Base-by-base conservation (phyloP, 345 rosid species). In the Camelina neglecta region DNA sequence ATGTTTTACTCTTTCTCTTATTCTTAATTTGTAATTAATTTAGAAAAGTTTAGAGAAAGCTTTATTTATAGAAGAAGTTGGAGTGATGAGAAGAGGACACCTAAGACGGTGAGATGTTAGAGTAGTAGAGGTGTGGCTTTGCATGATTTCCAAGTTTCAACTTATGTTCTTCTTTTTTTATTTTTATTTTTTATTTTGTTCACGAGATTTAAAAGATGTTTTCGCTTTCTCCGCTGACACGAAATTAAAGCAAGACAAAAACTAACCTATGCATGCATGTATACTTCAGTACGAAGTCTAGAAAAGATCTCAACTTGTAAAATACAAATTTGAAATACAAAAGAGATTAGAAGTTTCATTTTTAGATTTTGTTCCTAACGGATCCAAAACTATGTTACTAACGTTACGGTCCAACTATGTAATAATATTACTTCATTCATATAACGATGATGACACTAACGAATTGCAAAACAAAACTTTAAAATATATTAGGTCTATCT, bases 111-210 rank as follows among this genome's bases (percentile, higher is more conserved):
- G 81, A 72, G 77, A 78, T 78, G 81, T 76, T 61, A 61, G 49
- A 53, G 50, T 8, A 61, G 70, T 72, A 65, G 76, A 78, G 81
- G 77, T 78, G 77, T 71, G 64, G 81, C 68, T 78, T 66, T 78
- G 81, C 81, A 78, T 78, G 81, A 72, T 78, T 72, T 72, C 73
- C 81, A 78, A 59, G 81, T 78, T 78, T 78, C 81, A 78, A 26
- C 16, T 3, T 65, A 23, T 56, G 31, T 45, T 44, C 58, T 76
- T 76, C 21, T 69, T 76, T 41, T 65, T 0, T 3, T 21, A 21
- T 62, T 45, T 41, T 45, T 1, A 11, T 0, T 53, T 60, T 47
- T 1, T 0, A 33, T 44, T 45, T 62, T 35, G 29, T 44, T 51
- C 62, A 67, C 31, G 44, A 69, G 75, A 53, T 75, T 41, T 64